Evolutionary conservation across 2,329 filamentous ascomycete species (phyloP).

Genomic region (Aspergillus amoenus): DNA sequence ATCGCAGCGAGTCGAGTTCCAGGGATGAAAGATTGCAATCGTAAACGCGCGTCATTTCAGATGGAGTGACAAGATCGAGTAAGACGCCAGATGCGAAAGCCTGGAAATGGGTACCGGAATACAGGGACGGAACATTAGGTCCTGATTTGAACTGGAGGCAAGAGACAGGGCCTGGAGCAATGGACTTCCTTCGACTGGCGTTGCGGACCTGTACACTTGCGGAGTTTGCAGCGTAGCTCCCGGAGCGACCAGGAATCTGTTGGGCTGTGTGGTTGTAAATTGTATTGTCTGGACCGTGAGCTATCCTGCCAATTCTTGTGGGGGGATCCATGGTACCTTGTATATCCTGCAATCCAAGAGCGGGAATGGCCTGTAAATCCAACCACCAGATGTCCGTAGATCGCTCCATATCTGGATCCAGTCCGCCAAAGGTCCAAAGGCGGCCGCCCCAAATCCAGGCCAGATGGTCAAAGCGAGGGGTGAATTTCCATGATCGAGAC

Average conservation of each 20-base stretch:
- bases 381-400: conserved; percentile 97
- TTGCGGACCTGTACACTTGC: conserved; percentile 60
- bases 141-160: conserved; percentile 87
- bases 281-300: conserved; percentile 39
- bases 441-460: conserved; percentile 90
- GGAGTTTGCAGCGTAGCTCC: conserved; percentile 71
- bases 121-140: conserved; percentile 80
- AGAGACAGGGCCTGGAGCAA: conserved; percentile 84
- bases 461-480: conserved; percentile 90
- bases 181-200: conserved; percentile 49
- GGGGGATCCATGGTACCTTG: conserved; percentile 52
- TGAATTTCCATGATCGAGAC: conserved; percentile 95
- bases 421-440: conserved; percentile 93
- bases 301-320: conserved; percentile 30
- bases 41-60: conserved; percentile 77
- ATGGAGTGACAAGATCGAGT: conserved; percentile 90
- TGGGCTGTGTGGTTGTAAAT: conserved; percentile 37
- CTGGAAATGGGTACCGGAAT: conserved; percentile 91
- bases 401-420: conserved; percentile 96
- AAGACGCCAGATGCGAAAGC: conserved; percentile 90
- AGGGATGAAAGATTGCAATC: conserved; percentile 90
- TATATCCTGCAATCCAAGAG: conserved; percentile 71
- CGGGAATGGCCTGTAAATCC: conserved; percentile 85
- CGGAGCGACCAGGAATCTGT: conserved; percentile 39
- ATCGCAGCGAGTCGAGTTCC: conserved; percentile 81